Base-by-base conservation (phyloP, 306 rosid species). In the Canavalia gladiata region DNA sequence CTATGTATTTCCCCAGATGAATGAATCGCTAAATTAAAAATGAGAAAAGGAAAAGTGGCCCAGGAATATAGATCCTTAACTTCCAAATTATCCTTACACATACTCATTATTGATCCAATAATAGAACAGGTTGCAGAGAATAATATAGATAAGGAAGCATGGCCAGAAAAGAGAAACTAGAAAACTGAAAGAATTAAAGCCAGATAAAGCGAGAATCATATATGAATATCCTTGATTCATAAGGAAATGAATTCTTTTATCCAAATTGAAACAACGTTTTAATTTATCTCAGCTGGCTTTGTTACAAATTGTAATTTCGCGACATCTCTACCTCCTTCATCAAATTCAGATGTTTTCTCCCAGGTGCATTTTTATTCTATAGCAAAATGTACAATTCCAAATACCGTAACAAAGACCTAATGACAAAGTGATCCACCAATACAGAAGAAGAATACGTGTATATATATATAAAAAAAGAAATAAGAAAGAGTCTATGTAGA, bases 381-480 rank as follows among this genome's bases (percentile, higher is more conserved):
- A 92, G 86, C 84, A 81, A 85, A 89, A 90, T 84, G 69, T 88
- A 89, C 95, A 86, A 76, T 90, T 73, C 62, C 74, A 82, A 82
- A 77, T 49, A 74, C 83, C n/a, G 74, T 46, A 50, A 54, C 41
- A 73, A 55, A 52, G 45, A 31, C 25, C 66, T 31, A 62, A 76
- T 3, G 30, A 52, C 79, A 79, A 45, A 12, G 13, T 34, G 25
- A 68, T 42, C 50, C 65, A 66, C 2, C 33, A 68, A 59, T 18
- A 66, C 64, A 35, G 28, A 49, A 72, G 78, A 80, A 62, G 76
- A 47, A 1, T 30, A 42, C 49, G 77, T 46, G 46, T 30, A 65
- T 18, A 11, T 59, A 75, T 37, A 37, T 18, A 37, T 0, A 7
- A 60, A 39, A 45, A 65, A 59, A 7, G 49, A 82, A 64, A 58